Evolutionary conservation across 2,329 filamentous ascomycete species (phyloP).

Genomic region (Monosporascus sp.): DNA sequence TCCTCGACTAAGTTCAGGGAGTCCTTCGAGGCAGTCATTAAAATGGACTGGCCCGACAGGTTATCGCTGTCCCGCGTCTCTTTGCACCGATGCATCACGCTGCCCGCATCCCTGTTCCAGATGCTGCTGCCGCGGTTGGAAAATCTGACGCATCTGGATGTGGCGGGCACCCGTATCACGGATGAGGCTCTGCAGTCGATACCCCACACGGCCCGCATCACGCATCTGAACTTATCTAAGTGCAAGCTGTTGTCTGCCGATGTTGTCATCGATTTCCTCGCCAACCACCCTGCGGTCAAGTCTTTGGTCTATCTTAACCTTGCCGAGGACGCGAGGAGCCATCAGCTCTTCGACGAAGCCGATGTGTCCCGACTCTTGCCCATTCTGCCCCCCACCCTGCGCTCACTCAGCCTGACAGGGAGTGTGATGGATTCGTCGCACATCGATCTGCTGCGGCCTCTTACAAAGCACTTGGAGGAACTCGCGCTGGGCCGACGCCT

Average conservation of each 20-base stretch:
- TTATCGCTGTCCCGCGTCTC: constrained; percentile 63
- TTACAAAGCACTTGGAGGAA: constrained; percentile 71
- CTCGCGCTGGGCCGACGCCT: constrained; percentile 67
- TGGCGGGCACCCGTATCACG: constrained; percentile 73
- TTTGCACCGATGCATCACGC: constrained; percentile 71
- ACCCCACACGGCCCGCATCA: constrained; percentile 64
- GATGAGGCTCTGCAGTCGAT: constrained; percentile 65
- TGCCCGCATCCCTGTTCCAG: constrained; percentile 63
- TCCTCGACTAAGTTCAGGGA: constrained; percentile 62
- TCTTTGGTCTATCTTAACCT: constrained; percentile 68
- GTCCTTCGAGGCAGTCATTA: constrained; percentile 53
- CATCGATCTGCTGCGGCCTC: constrained; percentile 54
- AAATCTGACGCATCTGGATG: constrained; percentile 69
- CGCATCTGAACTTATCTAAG: constrained; percentile 72
- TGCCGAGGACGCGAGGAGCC: constrained; percentile 64
- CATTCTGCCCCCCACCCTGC: constrained; percentile 58
- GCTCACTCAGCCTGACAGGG: constrained; percentile 71
- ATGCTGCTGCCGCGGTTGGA: constrained; percentile 64
- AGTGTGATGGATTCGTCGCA: constrained; percentile 63
- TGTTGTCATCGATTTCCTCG: constrained; percentile 64
- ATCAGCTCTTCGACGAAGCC: constrained; percentile 62
- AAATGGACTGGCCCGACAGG: constrained; percentile 45
- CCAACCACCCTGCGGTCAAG: constrained; percentile 62
- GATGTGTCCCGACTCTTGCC: constrained; percentile 63
- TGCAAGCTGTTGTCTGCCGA: constrained; percentile 64